These are phyloP conservation scores for Cladophialophora bantiana DNA, from an alignment of 2,329 filamentous ascomycete genomes.

Conservation along the genomic window DNA sequence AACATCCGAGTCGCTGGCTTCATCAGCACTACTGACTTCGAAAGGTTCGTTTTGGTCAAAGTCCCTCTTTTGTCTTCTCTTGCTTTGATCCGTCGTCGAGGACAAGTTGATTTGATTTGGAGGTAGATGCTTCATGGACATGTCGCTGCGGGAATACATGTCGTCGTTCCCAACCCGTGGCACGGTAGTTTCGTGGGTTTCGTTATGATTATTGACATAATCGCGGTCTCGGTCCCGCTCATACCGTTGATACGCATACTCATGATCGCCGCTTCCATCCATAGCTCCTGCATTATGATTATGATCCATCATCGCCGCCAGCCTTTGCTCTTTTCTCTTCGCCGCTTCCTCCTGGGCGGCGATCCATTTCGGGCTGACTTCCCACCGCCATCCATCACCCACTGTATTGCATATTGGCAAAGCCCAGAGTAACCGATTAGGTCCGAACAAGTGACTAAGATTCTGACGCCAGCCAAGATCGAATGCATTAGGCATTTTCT, in stretches of 20 bases:
- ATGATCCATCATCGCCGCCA: conserved; percentile 40
- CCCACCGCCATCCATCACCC: conserved; percentile 95
- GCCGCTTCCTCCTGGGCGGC: conserved; percentile 59
- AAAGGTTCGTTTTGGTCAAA: conserved; percentile 18
- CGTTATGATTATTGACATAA: conserved; percentile 15
- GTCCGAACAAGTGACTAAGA: conserved; percentile 80
- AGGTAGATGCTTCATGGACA: conserved; percentile 33
- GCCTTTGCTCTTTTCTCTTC: conserved; percentile 31
- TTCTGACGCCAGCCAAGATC: conserved; percentile 86
- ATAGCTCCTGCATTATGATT: conserved; percentile 6
- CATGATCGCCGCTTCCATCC: conserved; percentile 12
- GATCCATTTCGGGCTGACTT: conserved; percentile 80
- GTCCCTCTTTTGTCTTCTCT: conserved; percentile 22
- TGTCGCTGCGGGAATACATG: conserved; percentile 33
- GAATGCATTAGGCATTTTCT: conserved; percentile 90
- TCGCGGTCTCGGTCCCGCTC: conserved; percentile 25
- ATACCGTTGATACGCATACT: conserved; percentile 21
- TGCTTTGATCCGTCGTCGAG: conserved; percentile 20
- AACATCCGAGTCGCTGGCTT: conserved; percentile 29
- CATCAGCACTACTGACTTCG: conserved; percentile 27
- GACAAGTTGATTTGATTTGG: conserved; percentile 5
- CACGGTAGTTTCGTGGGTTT: conserved; percentile 10
- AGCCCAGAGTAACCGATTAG: conserved; percentile 73
- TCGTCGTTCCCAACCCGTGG: conserved; percentile 17
- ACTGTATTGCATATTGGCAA: conserved; percentile 84